phyloP scores from a whole-genome alignment of 352 stramenopile genomes.

The Phytophthora niederhauseri region DNA sequence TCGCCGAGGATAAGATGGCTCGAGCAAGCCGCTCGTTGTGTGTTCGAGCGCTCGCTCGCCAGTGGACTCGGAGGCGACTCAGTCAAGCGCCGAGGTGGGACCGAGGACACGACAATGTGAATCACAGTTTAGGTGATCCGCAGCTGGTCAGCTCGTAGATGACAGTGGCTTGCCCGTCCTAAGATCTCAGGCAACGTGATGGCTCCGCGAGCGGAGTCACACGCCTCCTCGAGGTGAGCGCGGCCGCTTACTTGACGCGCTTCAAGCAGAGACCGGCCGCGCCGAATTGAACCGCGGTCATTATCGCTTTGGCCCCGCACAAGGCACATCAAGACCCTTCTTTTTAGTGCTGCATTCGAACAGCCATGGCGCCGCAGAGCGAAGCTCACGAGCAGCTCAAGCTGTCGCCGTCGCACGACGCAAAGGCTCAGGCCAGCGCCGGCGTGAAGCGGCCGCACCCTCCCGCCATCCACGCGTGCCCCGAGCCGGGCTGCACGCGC shows the following conservation, averaged over 20 bases:
- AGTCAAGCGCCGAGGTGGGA: conserved; percentile 22
- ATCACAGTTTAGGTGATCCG: neutral
- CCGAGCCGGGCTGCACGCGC: conserved; percentile 33
- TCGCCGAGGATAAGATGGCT: conserved; percentile 14
- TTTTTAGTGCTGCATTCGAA: conserved; percentile 1
- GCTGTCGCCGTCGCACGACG: conserved; percentile 2
- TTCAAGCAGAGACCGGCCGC: neutral
- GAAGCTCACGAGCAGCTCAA: conserved; percentile 11
- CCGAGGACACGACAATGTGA: conserved; percentile 1
- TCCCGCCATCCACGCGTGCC: conserved; percentile 36
- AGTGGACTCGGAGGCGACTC: conserved; percentile 18
- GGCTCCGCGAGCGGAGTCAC: conserved; percentile 42
- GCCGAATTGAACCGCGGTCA: conserved; percentile 8
- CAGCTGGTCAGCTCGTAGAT: conserved; percentile 16
- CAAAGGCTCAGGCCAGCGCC: conserved; percentile 1
- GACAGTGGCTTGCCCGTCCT: conserved; percentile 15
- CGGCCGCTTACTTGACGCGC: conserved; percentile 12
- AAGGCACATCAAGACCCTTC: conserved; percentile 1
- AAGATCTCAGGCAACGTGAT: conserved; percentile 42
- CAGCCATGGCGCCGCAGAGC: conserved; percentile 20
- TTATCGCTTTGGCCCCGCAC: conserved; percentile 22
- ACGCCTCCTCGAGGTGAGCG: conserved; percentile 27
- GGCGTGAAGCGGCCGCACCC: conserved; percentile 22
- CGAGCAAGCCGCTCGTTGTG: neutral
- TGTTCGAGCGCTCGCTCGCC: conserved; percentile 9